Conservation (phyloP, 768 basidiomycete species). For the Boletus tomentosulus region DNA sequence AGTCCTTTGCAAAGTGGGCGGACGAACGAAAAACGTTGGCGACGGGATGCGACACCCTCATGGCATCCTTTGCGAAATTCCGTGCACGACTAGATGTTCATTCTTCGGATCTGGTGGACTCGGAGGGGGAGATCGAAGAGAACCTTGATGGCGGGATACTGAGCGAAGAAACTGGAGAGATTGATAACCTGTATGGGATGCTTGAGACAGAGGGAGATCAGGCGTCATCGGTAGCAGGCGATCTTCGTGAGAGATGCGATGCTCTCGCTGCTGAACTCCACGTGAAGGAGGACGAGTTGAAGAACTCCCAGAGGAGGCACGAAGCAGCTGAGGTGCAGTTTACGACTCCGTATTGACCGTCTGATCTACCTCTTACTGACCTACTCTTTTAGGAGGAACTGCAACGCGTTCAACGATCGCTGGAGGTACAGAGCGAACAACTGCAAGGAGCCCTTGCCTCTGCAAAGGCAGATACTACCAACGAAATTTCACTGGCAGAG, state of each 20-base stretch:
- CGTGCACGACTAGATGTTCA: slow-evolving; percentile 23
- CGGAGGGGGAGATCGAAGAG: slow-evolving; percentile 24
- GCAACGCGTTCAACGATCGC: slow-evolving; percentile 8
- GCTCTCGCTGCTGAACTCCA: slow-evolving; percentile 17
- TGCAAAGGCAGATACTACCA: slow-evolving; percentile 1
- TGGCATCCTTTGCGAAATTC: slow-evolving; percentile 31
- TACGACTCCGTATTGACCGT: not conserved
- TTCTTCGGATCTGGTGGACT: slow-evolving; percentile 18
- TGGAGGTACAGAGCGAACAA: slow-evolving; percentile 18
- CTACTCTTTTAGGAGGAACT: slow-evolving; percentile 17
- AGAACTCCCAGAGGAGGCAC: slow-evolving; percentile 11
- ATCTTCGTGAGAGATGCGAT: slow-evolving; percentile 13
- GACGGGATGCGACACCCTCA: slow-evolving; percentile 22
- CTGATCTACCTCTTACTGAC: slow-evolving; percentile 7
- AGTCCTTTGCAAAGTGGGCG: slow-evolving; percentile 27
- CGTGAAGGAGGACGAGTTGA: slow-evolving; percentile 18
- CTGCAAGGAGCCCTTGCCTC: slow-evolving; percentile 15
- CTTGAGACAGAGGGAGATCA: slow-evolving; percentile 10
- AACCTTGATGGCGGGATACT: slow-evolving; percentile 15
- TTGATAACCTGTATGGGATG: slow-evolving; percentile 1
- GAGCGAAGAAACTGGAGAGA: slow-evolving; percentile 15
- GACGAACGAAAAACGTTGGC: slow-evolving; percentile 25
- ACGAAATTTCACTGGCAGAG: not conserved
- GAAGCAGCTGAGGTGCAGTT: slow-evolving; percentile 20
- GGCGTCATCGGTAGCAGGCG: not conserved